These are phyloP conservation scores for Gymnopilus junonius DNA, from an alignment of 768 basidiomycete genomes.

Conservation along the genomic window DNA sequence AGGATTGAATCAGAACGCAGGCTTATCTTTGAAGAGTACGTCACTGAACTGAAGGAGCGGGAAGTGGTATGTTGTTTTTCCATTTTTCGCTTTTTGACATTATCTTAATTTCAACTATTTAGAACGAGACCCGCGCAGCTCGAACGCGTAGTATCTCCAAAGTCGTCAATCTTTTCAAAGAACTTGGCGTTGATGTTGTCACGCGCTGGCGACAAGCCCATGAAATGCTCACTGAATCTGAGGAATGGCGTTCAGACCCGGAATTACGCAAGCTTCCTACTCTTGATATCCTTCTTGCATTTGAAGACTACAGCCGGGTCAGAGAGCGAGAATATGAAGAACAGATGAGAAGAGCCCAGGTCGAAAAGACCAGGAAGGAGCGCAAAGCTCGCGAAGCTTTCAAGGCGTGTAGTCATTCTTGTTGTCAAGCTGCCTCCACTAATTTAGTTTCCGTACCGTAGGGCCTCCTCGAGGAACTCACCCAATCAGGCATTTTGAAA, in stretches of 20 bases:
- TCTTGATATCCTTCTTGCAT: constrained; percentile 89
- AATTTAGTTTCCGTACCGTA: constrained; percentile 30
- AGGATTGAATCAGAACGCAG: constrained; percentile 84
- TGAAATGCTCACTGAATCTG: constrained; percentile 72
- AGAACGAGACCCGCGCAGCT: constrained; percentile 82
- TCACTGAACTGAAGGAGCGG: constrained; percentile 80
- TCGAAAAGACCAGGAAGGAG: constrained; percentile 84
- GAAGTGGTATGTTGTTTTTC: constrained; percentile 72
- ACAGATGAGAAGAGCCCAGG: constrained; percentile 75
- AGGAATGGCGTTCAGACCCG: constrained; percentile 76
- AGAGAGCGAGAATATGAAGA: constrained; percentile 93
- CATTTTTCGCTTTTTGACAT: constrained; percentile 2
- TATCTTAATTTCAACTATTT: constrained; percentile 13
- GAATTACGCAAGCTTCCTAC: constrained; percentile 86
- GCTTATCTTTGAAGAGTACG: constrained; percentile 92
- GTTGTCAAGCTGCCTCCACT: not conserved
- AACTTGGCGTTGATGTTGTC: constrained; percentile 88
- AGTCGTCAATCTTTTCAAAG: constrained; percentile 83
- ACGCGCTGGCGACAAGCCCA: constrained; percentile 92
- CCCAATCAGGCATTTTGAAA: constrained; percentile 66
- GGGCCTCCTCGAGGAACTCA: constrained; percentile 75
- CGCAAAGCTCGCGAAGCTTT: constrained; percentile 92
- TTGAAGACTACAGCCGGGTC: constrained; percentile 92
- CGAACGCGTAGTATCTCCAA: constrained; percentile 82
- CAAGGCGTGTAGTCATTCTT: constrained; percentile 55